Evolutionary conservation across 805 yeast genomes (phyloP), one percentile per base, ranked within the genome.

Genomic region (Ascoidea asiatica): DNA sequence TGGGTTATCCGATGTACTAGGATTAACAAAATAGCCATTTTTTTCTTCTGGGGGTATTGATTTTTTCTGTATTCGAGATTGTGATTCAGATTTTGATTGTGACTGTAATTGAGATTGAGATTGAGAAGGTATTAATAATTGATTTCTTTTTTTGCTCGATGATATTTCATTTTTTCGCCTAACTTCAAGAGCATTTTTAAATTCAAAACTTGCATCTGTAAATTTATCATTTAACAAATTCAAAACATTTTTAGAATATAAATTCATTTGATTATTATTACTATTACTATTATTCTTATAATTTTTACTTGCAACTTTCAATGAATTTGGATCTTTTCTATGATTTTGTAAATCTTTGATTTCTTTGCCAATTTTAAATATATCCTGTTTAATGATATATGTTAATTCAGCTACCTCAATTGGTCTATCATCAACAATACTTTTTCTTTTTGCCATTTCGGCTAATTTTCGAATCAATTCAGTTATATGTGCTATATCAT

Each of bases 351-450:
- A 64, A 45, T 68, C 75, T 53, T 77, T 78, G 51, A 84, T 70
- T 49, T 71, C 72, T 54, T 80, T 77, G 55, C 85, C 95, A 50
- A 92, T 77, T 51, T 77, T 77, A 57, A 88, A 79, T 43, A 92
- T 79, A 55, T 84, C 95, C 60, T 92, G 97, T 53, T 75, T 75
- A 51, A 75, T 73, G 38, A 88, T 81, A 52, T 80, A 84, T 0
- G 98, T 89, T 50, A 92, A 67, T 60, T 92, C 96, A 19, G 89
- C 85, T 50, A 92, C 86, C 57, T 92, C 97, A 15, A 86, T 80
- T 1, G 97, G 97, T 52, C 83, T 80, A 62, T 92, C 98, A 56
- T 89, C 95, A 52, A 92, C 86, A 57, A 90, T 63, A 18, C 96
- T 95, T 58, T 88, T 89, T 53, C 88, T 70, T 60, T 83, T 87